A percentile compares a stretch with the other conserved stretches of the same genome.
Conservation (phyloP, 1,284 basidiomycete species). For the Hemileia vastatrix region DNA sequence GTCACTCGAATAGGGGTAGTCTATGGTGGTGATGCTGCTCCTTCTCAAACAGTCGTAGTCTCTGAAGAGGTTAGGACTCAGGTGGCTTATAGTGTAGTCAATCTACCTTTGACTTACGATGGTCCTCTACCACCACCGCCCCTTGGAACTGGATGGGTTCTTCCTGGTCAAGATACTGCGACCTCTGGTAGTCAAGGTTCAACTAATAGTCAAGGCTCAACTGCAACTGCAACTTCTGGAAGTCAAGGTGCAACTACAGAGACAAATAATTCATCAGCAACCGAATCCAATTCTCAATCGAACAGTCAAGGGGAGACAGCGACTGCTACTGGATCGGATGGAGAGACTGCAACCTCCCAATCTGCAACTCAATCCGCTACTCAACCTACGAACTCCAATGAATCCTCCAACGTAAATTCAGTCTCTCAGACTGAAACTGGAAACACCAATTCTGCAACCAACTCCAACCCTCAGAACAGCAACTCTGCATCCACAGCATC, state of each 20-base stretch:
- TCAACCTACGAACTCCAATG: not conserved
- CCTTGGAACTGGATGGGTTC: slow-evolving; percentile 30
- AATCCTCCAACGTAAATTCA: not conserved
- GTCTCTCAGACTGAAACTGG: not conserved
- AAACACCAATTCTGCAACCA: too few relatives aligned
- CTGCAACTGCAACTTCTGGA: not conserved
- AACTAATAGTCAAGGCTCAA: slow-evolving; percentile 24
- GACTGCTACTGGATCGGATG: not conserved
- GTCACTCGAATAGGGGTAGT: slow-evolving; percentile 27
- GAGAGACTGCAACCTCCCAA: not conserved
- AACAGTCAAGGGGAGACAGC: not conserved
- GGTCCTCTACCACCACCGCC: slow-evolving; percentile 33
- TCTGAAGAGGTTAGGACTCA: slow-evolving; percentile 26
- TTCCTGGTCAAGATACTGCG: not conserved
- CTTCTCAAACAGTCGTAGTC: slow-evolving; percentile 26
- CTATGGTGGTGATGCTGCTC: slow-evolving; percentile 29
- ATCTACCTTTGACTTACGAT: slow-evolving; percentile 33
- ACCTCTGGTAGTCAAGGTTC: slow-evolving; percentile 9
- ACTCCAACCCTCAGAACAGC: too few relatives aligned
- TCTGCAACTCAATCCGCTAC: not conserved
- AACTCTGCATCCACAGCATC: too few relatives aligned
- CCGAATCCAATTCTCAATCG: too few relatives aligned
- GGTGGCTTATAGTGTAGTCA: slow-evolving; percentile 29
- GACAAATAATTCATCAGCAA: too few relatives aligned
- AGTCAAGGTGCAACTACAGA: too few relatives aligned